Base-by-base conservation (phyloP, 306 rosid species). In the Cucumis hystrix region DNA sequence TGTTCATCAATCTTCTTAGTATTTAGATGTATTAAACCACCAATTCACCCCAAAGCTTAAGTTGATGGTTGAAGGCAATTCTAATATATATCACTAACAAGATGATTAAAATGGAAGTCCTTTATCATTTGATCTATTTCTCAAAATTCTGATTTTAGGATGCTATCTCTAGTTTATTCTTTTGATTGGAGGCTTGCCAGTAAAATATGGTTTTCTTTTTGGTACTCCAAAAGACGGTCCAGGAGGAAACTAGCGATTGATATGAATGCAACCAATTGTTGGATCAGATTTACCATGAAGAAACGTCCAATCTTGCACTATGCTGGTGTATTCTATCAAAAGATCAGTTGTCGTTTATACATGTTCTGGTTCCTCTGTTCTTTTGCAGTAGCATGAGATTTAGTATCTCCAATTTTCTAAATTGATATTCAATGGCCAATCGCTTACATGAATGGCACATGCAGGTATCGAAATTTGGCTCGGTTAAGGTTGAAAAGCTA, bases 401-500 rank as follows among this genome's bases (percentile, higher is more conserved):
- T 68, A 68, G 74, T 35, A 68, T 18, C 23, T 66, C 4, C 47
- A 43, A 25, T 68, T 70, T 70, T 45, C n/a, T 8, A 11, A 21
- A 47, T 2, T 49, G 57, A 69, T 67, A 7, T 28, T 49, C 21
- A 60, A 33, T 56, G 58, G 21, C 21, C 57, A 67, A 62, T 8
- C 65, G 4, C 51, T 75, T 23, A 56, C 63, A 13, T 23, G 57
- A 58, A 77, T 57, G 78, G 74, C 61, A 77, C 61, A 17, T 80
- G 87, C 89, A 95, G 98, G 99, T 95, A 77, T 92, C 96, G 12
- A 95, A 86, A 86, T 88, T 92, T 14, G 99, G 97, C 52, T 95
- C 99, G 45, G 97, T 95, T 16, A 85, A 83, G 76, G 97, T 92
- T 79, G 97, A 95, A 83, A 86, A 88, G 85, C 88, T 92, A 51